Evolutionary conservation across 2,329 filamentous ascomycete species (phyloP).

Genomic region (Aspergillus fumigatiaffinis): DNA sequence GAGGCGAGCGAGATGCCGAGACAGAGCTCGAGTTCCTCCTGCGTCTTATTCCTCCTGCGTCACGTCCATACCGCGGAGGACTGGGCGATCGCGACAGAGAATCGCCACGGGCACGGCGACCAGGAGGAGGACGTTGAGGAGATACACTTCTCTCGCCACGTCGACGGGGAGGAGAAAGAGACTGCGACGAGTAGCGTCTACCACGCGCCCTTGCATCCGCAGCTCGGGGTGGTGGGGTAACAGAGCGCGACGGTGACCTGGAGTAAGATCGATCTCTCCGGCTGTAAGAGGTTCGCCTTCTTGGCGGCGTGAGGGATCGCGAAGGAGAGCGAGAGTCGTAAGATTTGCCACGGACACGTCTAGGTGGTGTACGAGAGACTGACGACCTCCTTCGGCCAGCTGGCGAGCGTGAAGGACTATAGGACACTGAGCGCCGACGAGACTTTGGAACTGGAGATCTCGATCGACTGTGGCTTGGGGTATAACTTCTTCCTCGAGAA

Average conservation of each 20-base stretch:
- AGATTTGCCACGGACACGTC: constrained; percentile 23
- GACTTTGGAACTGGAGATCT: constrained; percentile 30
- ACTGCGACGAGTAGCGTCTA: constrained; percentile 24
- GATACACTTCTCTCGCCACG: constrained; percentile 20
- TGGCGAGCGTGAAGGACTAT: constrained; percentile 32
- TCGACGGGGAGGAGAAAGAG: constrained; percentile 27
- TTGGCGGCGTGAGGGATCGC: constrained; percentile 32
- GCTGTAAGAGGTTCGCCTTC: constrained; percentile 14
- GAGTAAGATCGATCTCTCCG: constrained; percentile 29
- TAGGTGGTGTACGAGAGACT: constrained; percentile 28
- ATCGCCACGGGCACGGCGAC: constrained; percentile 19
- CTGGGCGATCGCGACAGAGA: constrained; percentile 24
- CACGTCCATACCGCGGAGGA: constrained; percentile 8
- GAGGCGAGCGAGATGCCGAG: constrained; percentile 18
- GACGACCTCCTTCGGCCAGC: constrained; percentile 13
- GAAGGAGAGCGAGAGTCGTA: constrained; percentile 26
- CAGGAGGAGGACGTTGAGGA: constrained; percentile 16
- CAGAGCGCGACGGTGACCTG: constrained; percentile 29
- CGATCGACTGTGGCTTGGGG: constrained; percentile 30
- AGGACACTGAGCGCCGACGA: constrained; percentile 28
- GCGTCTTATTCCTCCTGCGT: constrained; percentile 14
- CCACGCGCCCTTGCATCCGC: constrained; percentile 13
- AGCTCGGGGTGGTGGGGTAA: constrained; percentile 22
- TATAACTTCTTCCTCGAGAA: constrained; percentile 25
- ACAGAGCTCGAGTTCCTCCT: constrained; percentile 17